Percentiles rank a stretch among this genome's conserved stretches.
These are phyloP conservation scores for Santalum album DNA, from an alignment of 164 flowering plant species.

Conservation along the genomic window DNA sequence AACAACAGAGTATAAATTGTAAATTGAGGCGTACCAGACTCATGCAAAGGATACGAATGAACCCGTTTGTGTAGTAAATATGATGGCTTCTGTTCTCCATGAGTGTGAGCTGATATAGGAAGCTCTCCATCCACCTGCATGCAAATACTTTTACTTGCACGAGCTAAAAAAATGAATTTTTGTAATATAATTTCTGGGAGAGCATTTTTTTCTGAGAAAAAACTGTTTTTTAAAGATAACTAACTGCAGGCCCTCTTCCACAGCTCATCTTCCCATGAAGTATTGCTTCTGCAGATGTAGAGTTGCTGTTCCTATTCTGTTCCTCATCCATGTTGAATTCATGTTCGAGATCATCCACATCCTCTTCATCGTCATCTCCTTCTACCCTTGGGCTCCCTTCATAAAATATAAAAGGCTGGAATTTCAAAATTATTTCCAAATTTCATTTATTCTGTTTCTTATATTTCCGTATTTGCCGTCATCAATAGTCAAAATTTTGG, in stretches of 20 bases:
- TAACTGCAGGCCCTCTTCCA: conserved; percentile 67
- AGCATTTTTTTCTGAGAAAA: no score
- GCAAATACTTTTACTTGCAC: conserved; percentile 5
- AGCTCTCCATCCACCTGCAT: conserved; percentile 79
- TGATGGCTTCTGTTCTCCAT: conserved; percentile 45
- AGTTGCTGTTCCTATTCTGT: conserved; percentile 39
- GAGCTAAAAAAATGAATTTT: no score
- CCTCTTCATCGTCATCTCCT: conserved; percentile 98
- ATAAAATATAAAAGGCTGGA: not conserved
- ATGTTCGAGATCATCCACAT: conserved; percentile 80
- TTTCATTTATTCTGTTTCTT: no score
- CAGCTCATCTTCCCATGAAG: conserved; percentile 95
- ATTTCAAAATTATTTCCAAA: not conserved
- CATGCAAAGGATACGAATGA: conserved; percentile 71
- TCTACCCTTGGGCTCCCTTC: conserved; percentile 91
- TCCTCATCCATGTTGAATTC: conserved; percentile 81
- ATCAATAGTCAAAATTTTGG: no score
- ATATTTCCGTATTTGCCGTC: no score
- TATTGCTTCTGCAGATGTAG: conserved; percentile 53
- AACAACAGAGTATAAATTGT: no score
- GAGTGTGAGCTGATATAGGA: conserved; percentile 38
- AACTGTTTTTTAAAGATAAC: no score
- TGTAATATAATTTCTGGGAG: no score
- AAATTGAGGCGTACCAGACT: conserved; percentile 41
- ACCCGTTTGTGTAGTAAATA: conserved; percentile 72